Conservation (phyloP, 2,329 filamentous ascomycete genomes). For the Chaetothyriales sp. region DNA sequence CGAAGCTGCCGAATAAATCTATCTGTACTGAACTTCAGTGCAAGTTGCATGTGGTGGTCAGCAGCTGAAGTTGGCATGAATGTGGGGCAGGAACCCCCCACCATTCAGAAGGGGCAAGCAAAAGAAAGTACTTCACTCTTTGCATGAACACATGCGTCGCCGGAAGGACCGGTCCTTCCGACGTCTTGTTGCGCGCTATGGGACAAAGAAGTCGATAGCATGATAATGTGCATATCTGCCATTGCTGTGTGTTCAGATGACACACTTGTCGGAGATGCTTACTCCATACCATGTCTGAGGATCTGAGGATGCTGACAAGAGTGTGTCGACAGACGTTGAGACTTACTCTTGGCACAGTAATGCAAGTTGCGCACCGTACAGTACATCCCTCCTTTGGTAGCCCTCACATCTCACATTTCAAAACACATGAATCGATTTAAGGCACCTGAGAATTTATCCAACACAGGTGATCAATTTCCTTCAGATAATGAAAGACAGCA, state of each 20-base stretch:
- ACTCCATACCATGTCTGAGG: not conserved
- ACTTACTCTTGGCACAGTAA: too few species aligned
- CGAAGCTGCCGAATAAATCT: not conserved
- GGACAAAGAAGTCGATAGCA: not conserved
- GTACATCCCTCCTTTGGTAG: too few species aligned
- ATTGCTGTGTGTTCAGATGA: not conserved
- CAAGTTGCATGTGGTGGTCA: not conserved
- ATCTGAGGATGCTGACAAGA: not conserved
- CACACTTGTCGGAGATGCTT: not conserved
- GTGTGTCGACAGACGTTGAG: not conserved
- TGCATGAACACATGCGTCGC: not conserved
- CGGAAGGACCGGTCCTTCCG: not conserved
- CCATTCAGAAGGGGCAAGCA: not conserved
- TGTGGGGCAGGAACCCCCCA: not conserved
- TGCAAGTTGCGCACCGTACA: too few species aligned
- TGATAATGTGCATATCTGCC: not conserved
- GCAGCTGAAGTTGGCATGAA: not conserved
- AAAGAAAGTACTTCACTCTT: not conserved
- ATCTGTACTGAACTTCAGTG: not conserved
- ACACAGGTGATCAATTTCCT: too few species aligned
- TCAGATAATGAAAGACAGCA: too few species aligned
- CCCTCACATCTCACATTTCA: too few species aligned
- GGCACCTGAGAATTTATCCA: too few species aligned
- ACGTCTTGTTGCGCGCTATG: not conserved
- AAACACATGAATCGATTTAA: too few species aligned